Evolutionary conservation across 768 basidiomycete species (phyloP), one percentile per base, ranked within the genome.

Genomic region (Coprinopsis strossmayeri): DNA sequence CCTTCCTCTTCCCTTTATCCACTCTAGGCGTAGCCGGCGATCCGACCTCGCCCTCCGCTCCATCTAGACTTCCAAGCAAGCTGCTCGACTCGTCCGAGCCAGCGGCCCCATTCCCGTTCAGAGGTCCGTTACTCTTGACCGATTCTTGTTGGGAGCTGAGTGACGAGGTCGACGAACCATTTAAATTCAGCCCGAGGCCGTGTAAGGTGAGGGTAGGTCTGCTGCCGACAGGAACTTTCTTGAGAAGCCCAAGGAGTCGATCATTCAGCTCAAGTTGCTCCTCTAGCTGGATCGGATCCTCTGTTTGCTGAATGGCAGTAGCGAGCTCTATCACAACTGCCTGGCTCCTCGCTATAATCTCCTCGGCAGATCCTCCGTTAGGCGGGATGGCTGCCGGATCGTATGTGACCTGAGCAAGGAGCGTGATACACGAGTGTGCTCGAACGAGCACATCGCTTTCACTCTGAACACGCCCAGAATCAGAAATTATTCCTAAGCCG

Each of bases 1-100:
- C 87, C 44, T 76, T 76, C 18, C 73, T 80, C 64, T 91, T 91
- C 48, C 88, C 89, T 61, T 91, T 91, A 63, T 91, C 86, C 13
- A 84, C 59, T 41, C 74, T 74, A 0, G 86, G 84, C 17, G 84
- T 86, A 34, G 74, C 68, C 12, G 72, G 77, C 18, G 63, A 65
- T 18, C 50, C 45, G 11, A 66, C 58, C 2, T 69, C 72, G n/a
- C n/a, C n/a, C 5, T 64, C 71, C 1, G 61, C 60, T 7, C 53
- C 57, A 2, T 58, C 60, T 28, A 55, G 49, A 21, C 50, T 54
- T 28, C 47, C 34, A 4, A 15, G 15, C n/a, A 20, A 11, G 32
- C 18, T 27, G 32, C 44, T 13, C 46, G 26, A 24, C 55, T 59
- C 30, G 49, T 40, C 23, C 4, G 53, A 30, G 15, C 39, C 55